Evolutionary conservation across 306 rosid species (phyloP).

Genomic region (Dalbergia cultrata): DNA sequence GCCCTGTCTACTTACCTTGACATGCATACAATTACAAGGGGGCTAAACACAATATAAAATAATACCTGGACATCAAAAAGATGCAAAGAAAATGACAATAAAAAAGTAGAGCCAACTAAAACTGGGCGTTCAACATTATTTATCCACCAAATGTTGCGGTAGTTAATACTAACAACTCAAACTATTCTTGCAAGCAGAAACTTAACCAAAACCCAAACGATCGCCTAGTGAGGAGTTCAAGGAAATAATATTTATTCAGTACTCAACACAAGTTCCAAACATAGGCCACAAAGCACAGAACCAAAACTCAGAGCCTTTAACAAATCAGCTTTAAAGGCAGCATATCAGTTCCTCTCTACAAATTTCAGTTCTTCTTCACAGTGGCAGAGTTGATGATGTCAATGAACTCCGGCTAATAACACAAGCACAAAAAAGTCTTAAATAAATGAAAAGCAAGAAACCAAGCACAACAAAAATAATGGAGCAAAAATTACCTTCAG

Average conservation of each 20-base stretch:
- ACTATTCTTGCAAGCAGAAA: conserved; percentile 38
- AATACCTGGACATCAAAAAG: not conserved
- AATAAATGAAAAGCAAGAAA: conserved; percentile 33
- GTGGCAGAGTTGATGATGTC: conserved; percentile 87
- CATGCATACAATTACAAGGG: not conserved
- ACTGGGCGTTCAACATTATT: conserved; percentile 44
- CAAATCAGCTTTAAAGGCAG: conserved; percentile 47
- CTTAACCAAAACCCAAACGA: conserved; percentile 43
- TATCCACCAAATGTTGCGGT: conserved; percentile 47
- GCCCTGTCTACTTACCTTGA: not conserved
- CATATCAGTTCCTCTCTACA: conserved; percentile 33
- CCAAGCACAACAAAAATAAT: conserved; percentile 16
- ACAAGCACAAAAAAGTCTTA: conserved; percentile 24
- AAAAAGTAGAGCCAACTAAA: conserved; percentile 5
- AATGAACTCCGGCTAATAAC: conserved; percentile 73
- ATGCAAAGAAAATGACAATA: not conserved
- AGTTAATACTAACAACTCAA: conserved; percentile 12
- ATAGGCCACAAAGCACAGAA: conserved; percentile 41
- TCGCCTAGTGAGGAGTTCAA: conserved; percentile 34
- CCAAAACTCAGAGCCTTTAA: conserved; percentile 35
- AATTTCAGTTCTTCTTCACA: conserved; percentile 68
- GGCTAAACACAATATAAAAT: not conserved
- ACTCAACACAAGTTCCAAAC: conserved; percentile 40
- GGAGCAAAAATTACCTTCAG: conserved; percentile 61
- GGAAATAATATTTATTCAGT: conserved; percentile 42